phyloP scores from a whole-genome alignment of 2,329 filamentous ascomycete genomes.

The Zopfia rhizophila region DNA sequence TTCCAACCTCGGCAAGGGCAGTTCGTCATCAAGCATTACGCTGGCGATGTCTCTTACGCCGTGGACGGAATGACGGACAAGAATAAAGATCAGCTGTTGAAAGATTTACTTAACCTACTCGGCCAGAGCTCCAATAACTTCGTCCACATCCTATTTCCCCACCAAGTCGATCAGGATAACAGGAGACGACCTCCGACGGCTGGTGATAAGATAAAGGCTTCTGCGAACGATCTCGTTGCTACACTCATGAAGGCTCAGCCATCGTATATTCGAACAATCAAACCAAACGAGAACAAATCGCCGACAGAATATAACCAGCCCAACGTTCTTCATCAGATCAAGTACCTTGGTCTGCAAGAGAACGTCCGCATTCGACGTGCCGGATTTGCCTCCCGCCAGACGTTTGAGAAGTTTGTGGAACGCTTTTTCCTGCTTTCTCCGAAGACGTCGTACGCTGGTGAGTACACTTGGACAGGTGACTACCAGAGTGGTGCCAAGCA shows the following conservation, averaged over 20 bases:
- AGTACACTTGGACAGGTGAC: slow-evolving; percentile 95
- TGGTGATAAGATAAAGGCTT: slow-evolving; percentile 94
- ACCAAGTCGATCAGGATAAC: slow-evolving; percentile 95
- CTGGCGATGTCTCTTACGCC: slow-evolving; percentile 93
- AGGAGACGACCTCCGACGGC: slow-evolving; percentile 92
- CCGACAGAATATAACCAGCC: slow-evolving; percentile 89
- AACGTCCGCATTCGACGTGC: slow-evolving; percentile 97
- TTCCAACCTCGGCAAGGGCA: slow-evolving; percentile 92
- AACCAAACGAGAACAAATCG: slow-evolving; percentile 99
- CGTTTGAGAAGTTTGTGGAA: slow-evolving; percentile 98
- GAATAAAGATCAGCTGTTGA: slow-evolving; percentile 97
- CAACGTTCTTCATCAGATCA: slow-evolving; percentile 97
- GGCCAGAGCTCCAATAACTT: slow-evolving; percentile 86
- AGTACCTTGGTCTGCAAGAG: slow-evolving; percentile 98
- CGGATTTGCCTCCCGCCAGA: slow-evolving; percentile 95
- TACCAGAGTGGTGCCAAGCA: slow-evolving; percentile 87
- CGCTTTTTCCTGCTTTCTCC: slow-evolving; percentile 95
- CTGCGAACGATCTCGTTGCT: slow-evolving; percentile 92
- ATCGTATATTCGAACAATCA: slow-evolving; percentile 98
- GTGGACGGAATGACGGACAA: slow-evolving; percentile 99
- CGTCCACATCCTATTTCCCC: slow-evolving; percentile 87
- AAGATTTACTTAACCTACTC: slow-evolving; percentile 90
- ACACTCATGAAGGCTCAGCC: slow-evolving; percentile 98
- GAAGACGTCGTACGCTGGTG: slow-evolving; percentile 93
- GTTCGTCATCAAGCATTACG: slow-evolving; percentile 99